Evolutionary conservation across 2,329 filamentous ascomycete genomes (phyloP).

Genomic region (Paecilomyces sp.): DNA sequence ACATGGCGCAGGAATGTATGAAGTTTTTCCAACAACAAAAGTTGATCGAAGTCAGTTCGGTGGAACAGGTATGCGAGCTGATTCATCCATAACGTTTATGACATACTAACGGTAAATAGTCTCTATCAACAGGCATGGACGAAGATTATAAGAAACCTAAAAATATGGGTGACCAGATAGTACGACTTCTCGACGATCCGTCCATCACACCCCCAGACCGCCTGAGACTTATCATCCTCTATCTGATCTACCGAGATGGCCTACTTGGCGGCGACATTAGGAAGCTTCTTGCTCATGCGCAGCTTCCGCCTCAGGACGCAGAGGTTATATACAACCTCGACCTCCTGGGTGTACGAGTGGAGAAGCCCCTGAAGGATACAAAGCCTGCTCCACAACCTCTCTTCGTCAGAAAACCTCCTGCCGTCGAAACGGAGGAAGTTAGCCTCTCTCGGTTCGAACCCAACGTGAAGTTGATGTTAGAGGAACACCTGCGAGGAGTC

Average conservation of each 20-base stretch:
- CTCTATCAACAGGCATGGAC: constrained; percentile 82
- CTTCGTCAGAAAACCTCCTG: constrained; percentile 60
- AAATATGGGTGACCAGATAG: constrained; percentile 76
- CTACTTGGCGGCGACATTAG: constrained; percentile 76
- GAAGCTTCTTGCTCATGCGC: constrained; percentile 75
- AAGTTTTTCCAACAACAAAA: constrained; percentile 81
- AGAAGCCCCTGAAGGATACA: constrained; percentile 69
- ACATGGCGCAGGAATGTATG: constrained; percentile 97
- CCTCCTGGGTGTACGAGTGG: constrained; percentile 68
- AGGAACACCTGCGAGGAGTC: constrained; percentile 60
- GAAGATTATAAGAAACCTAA: constrained; percentile 90
- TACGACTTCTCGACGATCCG: constrained; percentile 82
- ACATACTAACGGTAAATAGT: constrained; percentile 34
- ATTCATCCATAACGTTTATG: constrained; percentile 2
- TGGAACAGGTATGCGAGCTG: constrained; percentile 61
- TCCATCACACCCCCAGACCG: constrained; percentile 65
- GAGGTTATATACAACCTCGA: constrained; percentile 69
- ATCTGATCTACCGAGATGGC: constrained; percentile 78
- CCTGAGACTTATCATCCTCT: constrained; percentile 76
- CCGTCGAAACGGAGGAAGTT: constrained; percentile 63
- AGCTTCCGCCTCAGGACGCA: constrained; percentile 66
- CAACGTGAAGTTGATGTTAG: constrained; percentile 72
- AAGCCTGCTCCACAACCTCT: constrained; percentile 59
- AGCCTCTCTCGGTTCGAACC: constrained; percentile 83
- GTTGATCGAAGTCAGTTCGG: constrained; percentile 74